phyloP scores from a whole-genome alignment of 306 rosid genomes.

The Urtica urens region DNA sequence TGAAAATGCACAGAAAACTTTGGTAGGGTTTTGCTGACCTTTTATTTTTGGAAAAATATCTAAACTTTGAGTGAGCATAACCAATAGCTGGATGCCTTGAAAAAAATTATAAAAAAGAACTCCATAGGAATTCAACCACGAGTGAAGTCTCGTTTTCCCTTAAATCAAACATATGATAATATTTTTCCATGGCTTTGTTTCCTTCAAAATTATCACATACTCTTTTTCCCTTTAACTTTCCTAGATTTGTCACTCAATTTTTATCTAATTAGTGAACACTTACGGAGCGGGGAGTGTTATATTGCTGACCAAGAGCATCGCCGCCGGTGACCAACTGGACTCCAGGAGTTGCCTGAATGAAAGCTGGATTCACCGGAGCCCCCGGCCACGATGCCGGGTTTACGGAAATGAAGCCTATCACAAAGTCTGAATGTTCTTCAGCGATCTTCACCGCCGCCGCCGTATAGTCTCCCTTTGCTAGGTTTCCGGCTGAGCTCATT shows the following conservation, averaged over 20 bases:
- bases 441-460: conserved; percentile 74
- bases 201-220: no score
- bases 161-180: no score
- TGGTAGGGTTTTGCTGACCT: no score
- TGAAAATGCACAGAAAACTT: no score
- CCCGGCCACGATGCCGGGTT: conserved; percentile 94
- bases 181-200: no score
- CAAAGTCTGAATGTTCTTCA: conserved; percentile 81
- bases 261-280: conserved; percentile 14
- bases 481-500: conserved; percentile 92
- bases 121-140: no score
- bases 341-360: conserved; percentile 91
- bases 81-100: no score
- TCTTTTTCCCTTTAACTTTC: no score
- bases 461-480: conserved; percentile 88
- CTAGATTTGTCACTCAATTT: not conserved
- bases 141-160: no score
- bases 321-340: conserved; percentile 79
- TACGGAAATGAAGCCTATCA: conserved; percentile 85
- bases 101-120: no score
- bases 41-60: no score
- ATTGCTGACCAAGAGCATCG: conserved; percentile 87
- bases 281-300: conserved; percentile 78
- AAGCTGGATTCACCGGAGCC: conserved; percentile 67
- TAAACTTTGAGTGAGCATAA: no score